These are phyloP conservation scores for Pichia nakasei DNA, from an alignment of 805 yeast genomes.

Conservation along the genomic window DNA sequence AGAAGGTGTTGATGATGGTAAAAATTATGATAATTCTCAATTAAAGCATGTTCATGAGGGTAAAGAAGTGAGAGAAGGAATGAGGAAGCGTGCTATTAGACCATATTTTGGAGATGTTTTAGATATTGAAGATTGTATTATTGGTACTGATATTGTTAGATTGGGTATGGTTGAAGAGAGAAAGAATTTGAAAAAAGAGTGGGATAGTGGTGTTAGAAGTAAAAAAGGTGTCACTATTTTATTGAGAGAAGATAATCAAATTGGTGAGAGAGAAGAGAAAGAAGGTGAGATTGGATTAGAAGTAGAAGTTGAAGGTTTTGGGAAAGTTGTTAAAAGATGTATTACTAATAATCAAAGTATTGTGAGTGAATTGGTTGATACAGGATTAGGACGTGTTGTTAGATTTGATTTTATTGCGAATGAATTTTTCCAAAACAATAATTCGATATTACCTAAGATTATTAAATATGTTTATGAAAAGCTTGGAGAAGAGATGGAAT, in stretches of 20 bases:
- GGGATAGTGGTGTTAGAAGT: slow-evolving; percentile 23
- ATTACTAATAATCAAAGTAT: slow-evolving; percentile 72
- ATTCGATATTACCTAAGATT: slow-evolving; percentile 78
- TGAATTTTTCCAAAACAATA: slow-evolving; percentile 94
- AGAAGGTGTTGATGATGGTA: background rate
- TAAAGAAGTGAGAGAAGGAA: slow-evolving; percentile 3
- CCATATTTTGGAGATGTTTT: slow-evolving; percentile 55
- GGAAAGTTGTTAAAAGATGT: slow-evolving; percentile 48
- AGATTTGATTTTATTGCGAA: slow-evolving; percentile 88
- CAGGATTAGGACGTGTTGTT: slow-evolving; percentile 29
- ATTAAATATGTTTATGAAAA: slow-evolving; percentile 74
- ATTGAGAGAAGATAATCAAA: slow-evolving; percentile 65
- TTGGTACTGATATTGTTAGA: slow-evolving; percentile 77
- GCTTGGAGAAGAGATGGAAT: slow-evolving; percentile 36
- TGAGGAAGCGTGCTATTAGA: slow-evolving; percentile 13
- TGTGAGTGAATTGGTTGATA: slow-evolving; percentile 69
- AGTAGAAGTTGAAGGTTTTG: slow-evolving; percentile 14
- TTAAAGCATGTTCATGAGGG: slow-evolving; percentile 7
- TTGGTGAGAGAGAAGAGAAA: slow-evolving; percentile 23
- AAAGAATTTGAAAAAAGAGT: slow-evolving; percentile 35
- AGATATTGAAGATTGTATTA: slow-evolving; percentile 90
- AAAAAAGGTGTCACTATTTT: slow-evolving; percentile 77
- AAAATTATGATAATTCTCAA: slow-evolving; percentile 2
- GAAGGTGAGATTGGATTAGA: slow-evolving; percentile 25
- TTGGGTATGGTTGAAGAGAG: slow-evolving; percentile 68